phyloP scores from a whole-genome alignment of 108 stramenopile genomes.

The Pseudonitzschia pungens region DNA sequence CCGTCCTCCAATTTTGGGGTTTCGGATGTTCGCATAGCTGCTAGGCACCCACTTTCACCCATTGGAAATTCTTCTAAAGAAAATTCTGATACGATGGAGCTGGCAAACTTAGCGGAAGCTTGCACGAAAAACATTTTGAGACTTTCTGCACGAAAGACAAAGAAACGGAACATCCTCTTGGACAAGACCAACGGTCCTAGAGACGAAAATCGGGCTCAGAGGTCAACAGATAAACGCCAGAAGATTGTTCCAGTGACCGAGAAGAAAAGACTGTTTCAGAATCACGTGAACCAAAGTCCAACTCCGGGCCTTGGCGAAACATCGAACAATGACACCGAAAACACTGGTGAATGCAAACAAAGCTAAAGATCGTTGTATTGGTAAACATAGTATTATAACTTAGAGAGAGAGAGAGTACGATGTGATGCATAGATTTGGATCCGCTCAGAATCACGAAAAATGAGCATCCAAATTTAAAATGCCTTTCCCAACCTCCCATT shows the following conservation, averaged over 20 bases:
- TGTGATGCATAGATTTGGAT: no score
- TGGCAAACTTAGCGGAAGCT: constrained; percentile 6
- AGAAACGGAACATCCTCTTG: constrained; percentile 6
- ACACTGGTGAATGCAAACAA: constrained; percentile 20
- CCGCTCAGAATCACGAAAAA: no score
- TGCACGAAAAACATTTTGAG: not conserved
- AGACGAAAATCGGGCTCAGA: not conserved
- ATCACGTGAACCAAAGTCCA: not conserved
- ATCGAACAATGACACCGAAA: constrained; percentile 1
- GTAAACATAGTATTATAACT: no score
- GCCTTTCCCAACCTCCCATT: no score
- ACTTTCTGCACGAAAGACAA: constrained; percentile 11
- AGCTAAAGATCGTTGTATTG: not conserved
- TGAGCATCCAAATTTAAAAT: no score
- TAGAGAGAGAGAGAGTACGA: no score
- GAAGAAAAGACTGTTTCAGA: not conserved
- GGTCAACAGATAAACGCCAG: not conserved
- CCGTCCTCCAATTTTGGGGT: constrained; percentile 40
- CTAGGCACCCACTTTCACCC: not conserved
- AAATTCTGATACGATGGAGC: constrained; percentile 14
- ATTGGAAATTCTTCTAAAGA: constrained; percentile 3
- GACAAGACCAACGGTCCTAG: constrained; percentile 3
- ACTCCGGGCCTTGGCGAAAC: constrained; percentile 30
- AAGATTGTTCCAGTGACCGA: not conserved
- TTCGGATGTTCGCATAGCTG: constrained; percentile 12